These are phyloP conservation scores for Limonium bicolor DNA, from an alignment of 148 eudicot genomes.

Conservation along the genomic window DNA sequence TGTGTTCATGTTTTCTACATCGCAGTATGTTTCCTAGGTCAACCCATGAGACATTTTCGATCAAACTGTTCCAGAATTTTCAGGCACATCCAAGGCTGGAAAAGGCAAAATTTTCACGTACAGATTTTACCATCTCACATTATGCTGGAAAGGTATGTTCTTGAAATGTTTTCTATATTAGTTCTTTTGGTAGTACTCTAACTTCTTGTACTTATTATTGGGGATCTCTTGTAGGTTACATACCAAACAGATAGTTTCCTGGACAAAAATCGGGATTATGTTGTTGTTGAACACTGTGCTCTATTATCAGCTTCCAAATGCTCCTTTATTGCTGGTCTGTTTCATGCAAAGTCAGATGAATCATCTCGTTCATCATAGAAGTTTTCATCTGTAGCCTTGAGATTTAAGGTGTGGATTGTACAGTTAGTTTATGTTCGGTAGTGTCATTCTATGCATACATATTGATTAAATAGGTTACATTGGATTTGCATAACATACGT, in stretches of 20 bases:
- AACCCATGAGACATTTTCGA: slow-evolving; percentile 84
- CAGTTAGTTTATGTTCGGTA: no score
- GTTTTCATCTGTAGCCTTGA: slow-evolving; percentile 83
- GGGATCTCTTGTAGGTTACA: slow-evolving; percentile 48
- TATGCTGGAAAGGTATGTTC: slow-evolving; percentile 90
- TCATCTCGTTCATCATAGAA: slow-evolving; percentile 89
- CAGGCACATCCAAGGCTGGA: slow-evolving; percentile 66
- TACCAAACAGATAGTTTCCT: slow-evolving; percentile 76
- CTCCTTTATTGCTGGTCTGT: slow-evolving; percentile 63
- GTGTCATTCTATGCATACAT: no score
- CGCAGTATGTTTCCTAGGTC: slow-evolving; percentile 98
- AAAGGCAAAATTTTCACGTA: slow-evolving; percentile 84
- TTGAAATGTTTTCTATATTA: no score
- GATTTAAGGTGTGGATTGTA: slow-evolving; percentile 94
- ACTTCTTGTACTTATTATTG: no score
- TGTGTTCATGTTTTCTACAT: slow-evolving; percentile 1
- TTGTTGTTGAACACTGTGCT: slow-evolving; percentile 84
- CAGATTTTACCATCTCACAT: slow-evolving; percentile 82
- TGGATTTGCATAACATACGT: no score
- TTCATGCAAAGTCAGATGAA: slow-evolving; percentile 59
- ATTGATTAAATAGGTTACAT: no score
- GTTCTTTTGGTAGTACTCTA: no score
- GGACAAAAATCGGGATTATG: slow-evolving; percentile 95
- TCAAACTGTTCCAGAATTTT: slow-evolving; percentile 81
- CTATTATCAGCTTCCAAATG: slow-evolving; percentile 72